Base-by-base conservation (phyloP, 768 basidiomycete genomes). In the Termitomyces heimii region DNA sequence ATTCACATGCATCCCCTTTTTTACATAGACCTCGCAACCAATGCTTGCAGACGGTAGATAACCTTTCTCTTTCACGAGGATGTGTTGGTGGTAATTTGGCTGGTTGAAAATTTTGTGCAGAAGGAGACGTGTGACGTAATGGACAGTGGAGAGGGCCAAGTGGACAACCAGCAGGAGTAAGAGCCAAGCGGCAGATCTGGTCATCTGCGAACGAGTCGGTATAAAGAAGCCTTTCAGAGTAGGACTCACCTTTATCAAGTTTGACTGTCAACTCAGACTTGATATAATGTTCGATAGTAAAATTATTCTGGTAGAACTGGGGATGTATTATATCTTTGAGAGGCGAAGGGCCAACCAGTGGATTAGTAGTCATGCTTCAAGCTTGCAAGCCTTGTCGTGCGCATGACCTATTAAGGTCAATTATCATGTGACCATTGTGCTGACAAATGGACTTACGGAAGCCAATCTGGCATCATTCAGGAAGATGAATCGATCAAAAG, bases 1-100 rank as follows among this genome's bases (percentile, higher is more conserved):
- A 99, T 75, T 98, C 97, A 75, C 97, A 99, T 26, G 89, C 88
- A 68, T 95, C 91, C 53, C 94, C 96, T 71, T 98, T 98, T 76
- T 98, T 98, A 74, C 97, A 98, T 18, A 99, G 79, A 14, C 97
- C 97, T 56, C 97, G 84, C 43, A 99, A 83, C 90, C 96, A 98
- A 74, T 98, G 97, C 73, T 98, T 98, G 76, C 97, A 99, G 18
- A 99, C 95, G 2, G 96, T 97, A 22, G 89, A 83, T 43, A 93
- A 77, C 43, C 90, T 82, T 63, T 92, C 91, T 62, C 90, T 75
- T 66, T 93, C 89, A 45, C 89, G 83, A 16, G 89, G 92, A 66
- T 95, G 91, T 1, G 82, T 83, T 1, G 94, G 92, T 2, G 86
- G 73, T 54, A 89, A 85, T 56, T 89, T 88, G 9, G 92, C 86